A percentile compares a stretch with the other conserved stretches of the same genome.
Conservation (phyloP, 148 eudicot genomes). For the Cornus florida region DNA sequence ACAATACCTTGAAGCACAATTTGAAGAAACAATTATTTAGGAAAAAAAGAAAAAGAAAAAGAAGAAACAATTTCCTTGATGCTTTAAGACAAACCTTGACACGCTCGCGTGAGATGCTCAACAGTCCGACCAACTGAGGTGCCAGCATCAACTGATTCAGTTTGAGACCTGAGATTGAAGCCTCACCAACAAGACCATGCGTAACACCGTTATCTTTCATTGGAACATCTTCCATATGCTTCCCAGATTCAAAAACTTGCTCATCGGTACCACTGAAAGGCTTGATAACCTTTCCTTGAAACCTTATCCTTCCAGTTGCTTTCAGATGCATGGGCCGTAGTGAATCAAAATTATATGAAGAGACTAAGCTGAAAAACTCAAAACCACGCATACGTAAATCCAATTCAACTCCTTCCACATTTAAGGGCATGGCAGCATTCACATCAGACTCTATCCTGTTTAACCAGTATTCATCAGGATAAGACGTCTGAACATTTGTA, state of each 20-base stretch:
- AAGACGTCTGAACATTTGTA: constrained; percentile 63
- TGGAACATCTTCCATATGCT: constrained; percentile 20
- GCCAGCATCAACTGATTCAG: constrained; percentile 94
- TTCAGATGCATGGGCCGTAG: constrained; percentile 81
- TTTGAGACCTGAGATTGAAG: constrained; percentile 82
- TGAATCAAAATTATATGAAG: constrained; percentile 85
- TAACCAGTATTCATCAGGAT: constrained; percentile 55
- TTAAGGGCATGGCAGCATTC: constrained; percentile 47
- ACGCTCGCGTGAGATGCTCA: constrained; percentile 64
- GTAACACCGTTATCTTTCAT: constrained; percentile 24
- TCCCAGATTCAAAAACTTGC: constrained; percentile 27
- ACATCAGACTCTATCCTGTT: constrained; percentile 41
- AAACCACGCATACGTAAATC: constrained; percentile 95
- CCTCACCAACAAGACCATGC: constrained; percentile 76
- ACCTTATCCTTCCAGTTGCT: constrained; percentile 94
- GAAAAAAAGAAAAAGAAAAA: no score
- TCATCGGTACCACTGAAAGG: constrained; percentile 30
- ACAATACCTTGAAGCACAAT: not conserved
- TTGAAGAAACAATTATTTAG: not conserved
- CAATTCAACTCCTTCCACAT: constrained; percentile 86
- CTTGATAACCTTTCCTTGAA: constrained; percentile 82
- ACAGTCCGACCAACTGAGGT: constrained; percentile 81
- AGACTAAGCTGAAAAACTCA: constrained; percentile 82
- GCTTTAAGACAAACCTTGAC: constrained; percentile 59
- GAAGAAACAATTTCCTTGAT: not conserved